Conservation (phyloP, 2,329 filamentous ascomycete genomes). For the Ophidiomyces ophidiicola region DNA sequence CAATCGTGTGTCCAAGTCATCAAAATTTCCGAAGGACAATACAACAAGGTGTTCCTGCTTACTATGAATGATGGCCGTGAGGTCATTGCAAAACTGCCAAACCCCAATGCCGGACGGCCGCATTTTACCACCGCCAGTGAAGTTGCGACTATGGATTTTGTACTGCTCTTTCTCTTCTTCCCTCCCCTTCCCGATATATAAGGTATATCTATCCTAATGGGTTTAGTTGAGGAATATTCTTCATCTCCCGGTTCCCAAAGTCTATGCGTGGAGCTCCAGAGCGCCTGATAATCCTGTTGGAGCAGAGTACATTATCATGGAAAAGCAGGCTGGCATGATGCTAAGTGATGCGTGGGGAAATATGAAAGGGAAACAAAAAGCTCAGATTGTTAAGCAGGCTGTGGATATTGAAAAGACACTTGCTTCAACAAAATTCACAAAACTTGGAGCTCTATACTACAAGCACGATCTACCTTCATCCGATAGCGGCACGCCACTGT, state of each 20-base stretch:
- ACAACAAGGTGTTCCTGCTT: slow-evolving; percentile 25
- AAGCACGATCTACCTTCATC: slow-evolving; percentile 14
- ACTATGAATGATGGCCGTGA: slow-evolving; percentile 13
- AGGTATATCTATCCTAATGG: slow-evolving; percentile 31
- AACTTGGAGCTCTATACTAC: slow-evolving; percentile 18
- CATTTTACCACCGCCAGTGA: slow-evolving; percentile 10
- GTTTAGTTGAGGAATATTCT: slow-evolving; percentile 22
- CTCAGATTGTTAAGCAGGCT: slow-evolving; percentile 16
- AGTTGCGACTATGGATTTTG: slow-evolving; percentile 19
- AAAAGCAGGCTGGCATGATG: slow-evolving; percentile 14
- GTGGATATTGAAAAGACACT: slow-evolving; percentile 17
- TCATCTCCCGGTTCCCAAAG: slow-evolving; percentile 16
- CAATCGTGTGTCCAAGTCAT: slow-evolving; percentile 16
- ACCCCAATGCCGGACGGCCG: slow-evolving; percentile 9
- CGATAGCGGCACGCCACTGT: slow-evolving; percentile 11
- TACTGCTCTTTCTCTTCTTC: slow-evolving; percentile 6
- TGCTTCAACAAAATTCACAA: slow-evolving; percentile 16
- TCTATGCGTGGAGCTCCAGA: slow-evolving; percentile 15
- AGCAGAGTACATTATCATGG: slow-evolving; percentile 19
- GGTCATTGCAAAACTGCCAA: slow-evolving; percentile 12
- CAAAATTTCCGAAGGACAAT: slow-evolving; percentile 22
- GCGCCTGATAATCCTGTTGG: slow-evolving; percentile 15
- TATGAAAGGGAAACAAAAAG: slow-evolving; percentile 18
- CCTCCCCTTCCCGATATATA: slow-evolving; percentile 10
- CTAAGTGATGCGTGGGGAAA: slow-evolving; percentile 17